These are phyloP conservation scores for Colletotrichum sp. DNA, from an alignment of 2,329 filamentous ascomycete genomes.

Conservation along the genomic window DNA sequence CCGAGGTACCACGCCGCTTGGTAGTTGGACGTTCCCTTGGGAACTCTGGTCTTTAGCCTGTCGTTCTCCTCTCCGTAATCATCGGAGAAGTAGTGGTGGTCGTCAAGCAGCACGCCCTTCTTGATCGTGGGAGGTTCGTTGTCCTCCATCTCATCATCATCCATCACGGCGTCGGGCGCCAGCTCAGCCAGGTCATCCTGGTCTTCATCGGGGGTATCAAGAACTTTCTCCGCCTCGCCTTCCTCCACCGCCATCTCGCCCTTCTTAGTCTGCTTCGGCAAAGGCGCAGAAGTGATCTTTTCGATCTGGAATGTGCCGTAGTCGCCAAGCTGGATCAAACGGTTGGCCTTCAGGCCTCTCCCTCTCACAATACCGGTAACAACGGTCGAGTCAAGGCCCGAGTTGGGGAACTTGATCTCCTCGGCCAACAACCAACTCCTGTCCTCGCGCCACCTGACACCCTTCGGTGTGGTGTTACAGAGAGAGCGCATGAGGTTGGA, in stretches of 20 bases:
- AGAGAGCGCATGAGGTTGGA: slow-evolving; percentile 88
- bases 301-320: slow-evolving; percentile 95
- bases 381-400: slow-evolving; percentile 66
- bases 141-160: slow-evolving; percentile 51
- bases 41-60: slow-evolving; percentile 73
- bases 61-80: slow-evolving; percentile 70
- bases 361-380: slow-evolving; percentile 88
- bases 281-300: slow-evolving; percentile 80
- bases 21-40: slow-evolving; percentile 90
- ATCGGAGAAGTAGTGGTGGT: slow-evolving; percentile 98
- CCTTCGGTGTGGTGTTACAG: slow-evolving; percentile 91
- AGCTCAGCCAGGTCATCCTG: slow-evolving; percentile 83
- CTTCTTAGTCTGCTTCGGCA: slow-evolving; percentile 65
- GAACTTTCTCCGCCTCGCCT: slow-evolving; percentile 53
- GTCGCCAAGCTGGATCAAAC: slow-evolving; percentile 88
- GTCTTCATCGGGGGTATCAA: slow-evolving; percentile 78
- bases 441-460: slow-evolving; percentile 93
- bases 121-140: slow-evolving; percentile 53
- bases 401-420: slow-evolving; percentile 72
- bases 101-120: slow-evolving; percentile 91
- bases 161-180: slow-evolving; percentile 80
- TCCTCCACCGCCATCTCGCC: slow-evolving; percentile 71
- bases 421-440: slow-evolving; percentile 95
- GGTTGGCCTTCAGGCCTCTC: slow-evolving; percentile 84
- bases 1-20: slow-evolving; percentile 92